Conservation (phyloP, 2,329 filamentous ascomycete species). For the Incumbomyces delicatus region DNA sequence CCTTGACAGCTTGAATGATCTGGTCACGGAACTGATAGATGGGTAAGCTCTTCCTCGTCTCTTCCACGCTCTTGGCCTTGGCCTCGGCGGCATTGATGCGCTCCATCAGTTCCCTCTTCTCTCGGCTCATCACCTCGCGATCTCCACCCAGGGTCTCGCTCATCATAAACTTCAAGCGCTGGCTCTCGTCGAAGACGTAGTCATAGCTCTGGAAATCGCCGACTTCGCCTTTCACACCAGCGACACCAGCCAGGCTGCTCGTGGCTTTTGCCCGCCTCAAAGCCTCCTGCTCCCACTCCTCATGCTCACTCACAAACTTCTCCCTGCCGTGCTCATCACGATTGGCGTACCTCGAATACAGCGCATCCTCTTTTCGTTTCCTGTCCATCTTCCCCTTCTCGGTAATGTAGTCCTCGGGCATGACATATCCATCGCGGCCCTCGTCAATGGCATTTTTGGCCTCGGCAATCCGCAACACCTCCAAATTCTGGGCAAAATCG, state of each 20-base stretch:
- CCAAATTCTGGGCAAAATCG: constrained; percentile 80
- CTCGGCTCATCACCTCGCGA: constrained; percentile 60
- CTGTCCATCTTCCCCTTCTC: constrained; percentile 83
- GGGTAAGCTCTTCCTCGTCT: constrained; percentile 79
- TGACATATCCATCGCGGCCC: constrained; percentile 78
- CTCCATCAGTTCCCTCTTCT: constrained; percentile 67
- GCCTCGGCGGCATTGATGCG: constrained; percentile 83
- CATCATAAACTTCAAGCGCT: constrained; percentile 75
- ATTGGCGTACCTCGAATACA: constrained; percentile 86
- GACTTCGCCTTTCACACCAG: constrained; percentile 41
- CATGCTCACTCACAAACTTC: constrained; percentile 82
- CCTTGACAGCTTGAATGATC: constrained; percentile 73
- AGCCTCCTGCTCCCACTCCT: constrained; percentile 93
- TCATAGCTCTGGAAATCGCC: constrained; percentile 78
- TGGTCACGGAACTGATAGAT: constrained; percentile 82
- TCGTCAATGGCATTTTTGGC: constrained; percentile 83
- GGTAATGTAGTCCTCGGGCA: constrained; percentile 92
- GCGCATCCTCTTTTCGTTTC: constrained; percentile 76
- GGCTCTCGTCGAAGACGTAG: constrained; percentile 82
- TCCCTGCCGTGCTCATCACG: constrained; percentile 79
- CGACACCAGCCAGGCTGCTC: constrained; percentile 49
- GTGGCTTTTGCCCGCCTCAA: constrained; percentile 78
- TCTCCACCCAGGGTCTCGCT: constrained; percentile 65
- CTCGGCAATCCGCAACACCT: constrained; percentile 71
- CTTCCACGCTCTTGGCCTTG: constrained; percentile 78